Percentiles rank a stretch among this genome's conserved stretches.
Evolutionary conservation across 108 stramenopile genomes (phyloP).

Genomic region (Nitzschia putrida): DNA sequence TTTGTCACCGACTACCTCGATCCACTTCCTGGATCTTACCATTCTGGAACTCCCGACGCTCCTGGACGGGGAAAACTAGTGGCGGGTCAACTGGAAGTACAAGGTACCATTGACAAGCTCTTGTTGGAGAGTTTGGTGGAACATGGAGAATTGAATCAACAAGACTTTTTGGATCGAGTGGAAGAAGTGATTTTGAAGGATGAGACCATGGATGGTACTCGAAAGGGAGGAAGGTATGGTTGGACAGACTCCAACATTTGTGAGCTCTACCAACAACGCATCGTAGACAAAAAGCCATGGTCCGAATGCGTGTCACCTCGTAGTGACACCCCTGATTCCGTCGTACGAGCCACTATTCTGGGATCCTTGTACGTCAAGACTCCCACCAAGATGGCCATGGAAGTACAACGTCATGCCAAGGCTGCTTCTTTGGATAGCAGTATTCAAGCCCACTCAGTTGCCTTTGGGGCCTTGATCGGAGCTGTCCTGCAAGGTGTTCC

Average conservation of each 20-base stretch:
- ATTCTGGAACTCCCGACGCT: conserved; percentile 21
- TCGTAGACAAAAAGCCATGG: conserved; percentile 11
- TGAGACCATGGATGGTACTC: conserved; percentile 23
- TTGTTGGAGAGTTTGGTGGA: conserved; percentile 22
- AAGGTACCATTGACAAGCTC: conserved; percentile 24
- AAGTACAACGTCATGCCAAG: conserved; percentile 14
- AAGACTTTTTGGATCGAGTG: conserved; percentile 18
- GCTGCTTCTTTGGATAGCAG: conserved; percentile 14
- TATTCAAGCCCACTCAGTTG: conserved; percentile 21
- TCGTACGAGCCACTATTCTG: conserved; percentile 15
- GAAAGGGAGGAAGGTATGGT: conserved; percentile 19
- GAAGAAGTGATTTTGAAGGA: conserved; percentile 16
- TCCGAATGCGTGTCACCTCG: conserved; percentile 17
- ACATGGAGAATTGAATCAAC: conserved; percentile 10
- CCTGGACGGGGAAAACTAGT: conserved; percentile 10
- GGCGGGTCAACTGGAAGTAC: conserved; percentile 19
- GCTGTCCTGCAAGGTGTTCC: conserved; percentile 17
- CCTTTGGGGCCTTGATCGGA: conserved; percentile 13
- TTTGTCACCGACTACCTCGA: conserved; percentile 26
- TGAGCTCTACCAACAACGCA: conserved; percentile 14
- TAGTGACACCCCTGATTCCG: conserved; percentile 25
- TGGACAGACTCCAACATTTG: conserved; percentile 23
- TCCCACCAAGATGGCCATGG: conserved; percentile 11
- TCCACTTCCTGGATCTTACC: conserved; percentile 19
- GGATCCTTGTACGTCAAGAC: conserved; percentile 18